These are phyloP conservation scores for Plantago ovata DNA, from an alignment of 257 asterid species.

Conservation along the genomic window DNA sequence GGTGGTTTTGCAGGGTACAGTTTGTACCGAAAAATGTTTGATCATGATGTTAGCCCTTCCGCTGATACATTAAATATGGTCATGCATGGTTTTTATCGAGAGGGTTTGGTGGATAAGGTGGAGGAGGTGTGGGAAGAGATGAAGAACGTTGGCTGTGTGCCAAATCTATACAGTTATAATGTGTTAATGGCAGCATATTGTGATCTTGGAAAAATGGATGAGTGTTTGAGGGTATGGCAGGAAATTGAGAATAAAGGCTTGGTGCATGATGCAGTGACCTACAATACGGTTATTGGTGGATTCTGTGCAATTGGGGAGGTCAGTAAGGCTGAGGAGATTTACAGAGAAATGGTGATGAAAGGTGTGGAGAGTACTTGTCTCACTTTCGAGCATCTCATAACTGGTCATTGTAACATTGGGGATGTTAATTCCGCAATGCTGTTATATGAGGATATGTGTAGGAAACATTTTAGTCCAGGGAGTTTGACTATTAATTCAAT, in stretches of 20 bases:
- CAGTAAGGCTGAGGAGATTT: conserved; percentile 61
- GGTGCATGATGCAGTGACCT: conserved; percentile 47
- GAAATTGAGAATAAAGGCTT: conserved; percentile 48
- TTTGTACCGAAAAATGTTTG: conserved; percentile 51
- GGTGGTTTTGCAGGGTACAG: conserved; percentile 63
- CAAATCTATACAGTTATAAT: conserved; percentile 57
- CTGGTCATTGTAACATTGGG: conserved; percentile 54
- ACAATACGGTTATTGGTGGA: conserved; percentile 66
- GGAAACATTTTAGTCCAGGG: conserved; percentile 46
- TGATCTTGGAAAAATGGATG: conserved; percentile 49
- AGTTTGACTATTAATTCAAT: conserved; percentile 47
- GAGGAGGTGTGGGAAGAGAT: conserved; percentile 75
- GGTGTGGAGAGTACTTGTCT: conserved; percentile 55
- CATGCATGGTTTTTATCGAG: conserved; percentile 71
- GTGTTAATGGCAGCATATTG: conserved; percentile 58
- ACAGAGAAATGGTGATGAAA: conserved; percentile 53
- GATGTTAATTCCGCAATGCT: conserved; percentile 44
- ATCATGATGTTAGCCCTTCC: conserved; percentile 26
- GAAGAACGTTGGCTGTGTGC: conserved; percentile 33
- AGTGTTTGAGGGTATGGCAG: conserved; percentile 56
- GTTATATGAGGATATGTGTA: conserved; percentile 58
- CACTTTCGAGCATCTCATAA: conserved; percentile 68
- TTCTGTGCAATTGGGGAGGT: conserved; percentile 57
- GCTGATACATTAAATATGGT: conserved; percentile 51
- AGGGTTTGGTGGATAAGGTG: conserved; percentile 62